phyloP scores from a whole-genome alignment of 176 grass and related monocot genomes.

The Triticum timopheevii region DNA sequence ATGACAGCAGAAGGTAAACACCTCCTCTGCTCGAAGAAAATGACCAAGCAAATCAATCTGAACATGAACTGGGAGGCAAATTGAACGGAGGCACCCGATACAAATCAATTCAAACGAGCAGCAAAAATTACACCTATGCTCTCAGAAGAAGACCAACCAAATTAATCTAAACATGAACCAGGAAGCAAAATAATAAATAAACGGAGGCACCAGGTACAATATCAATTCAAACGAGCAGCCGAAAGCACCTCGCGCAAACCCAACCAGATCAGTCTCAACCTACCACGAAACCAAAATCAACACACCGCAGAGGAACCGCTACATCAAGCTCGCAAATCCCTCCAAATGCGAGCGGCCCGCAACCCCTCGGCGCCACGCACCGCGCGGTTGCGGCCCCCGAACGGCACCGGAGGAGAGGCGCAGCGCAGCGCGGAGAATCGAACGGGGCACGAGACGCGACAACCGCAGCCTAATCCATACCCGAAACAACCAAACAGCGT shows the following conservation, averaged over 20 bases:
- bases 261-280: not conserved
- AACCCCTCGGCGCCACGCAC: not conserved
- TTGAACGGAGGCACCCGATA: too few species aligned
- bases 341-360: too few species aligned
- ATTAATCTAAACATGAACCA: not conserved
- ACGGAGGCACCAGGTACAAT: not conserved
- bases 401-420: not conserved
- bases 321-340: not conserved
- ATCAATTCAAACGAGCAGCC: not conserved
- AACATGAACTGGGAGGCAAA: too few species aligned
- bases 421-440: not conserved
- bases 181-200: not conserved
- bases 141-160: too few species aligned
- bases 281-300: not conserved
- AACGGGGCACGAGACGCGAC: not conserved
- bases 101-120: too few species aligned
- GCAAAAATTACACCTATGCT: too few species aligned
- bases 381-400: not conserved
- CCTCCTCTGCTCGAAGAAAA: too few species aligned
- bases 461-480: not conserved
- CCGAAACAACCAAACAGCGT: not conserved
- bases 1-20: too few species aligned
- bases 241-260: not conserved
- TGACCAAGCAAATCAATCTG: too few species aligned
- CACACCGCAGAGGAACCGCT: not conserved